Evolutionary conservation across 768 basidiomycete species (phyloP), one percentile per base, ranked within the genome.

Genomic region (Kwoniella europaea): DNA sequence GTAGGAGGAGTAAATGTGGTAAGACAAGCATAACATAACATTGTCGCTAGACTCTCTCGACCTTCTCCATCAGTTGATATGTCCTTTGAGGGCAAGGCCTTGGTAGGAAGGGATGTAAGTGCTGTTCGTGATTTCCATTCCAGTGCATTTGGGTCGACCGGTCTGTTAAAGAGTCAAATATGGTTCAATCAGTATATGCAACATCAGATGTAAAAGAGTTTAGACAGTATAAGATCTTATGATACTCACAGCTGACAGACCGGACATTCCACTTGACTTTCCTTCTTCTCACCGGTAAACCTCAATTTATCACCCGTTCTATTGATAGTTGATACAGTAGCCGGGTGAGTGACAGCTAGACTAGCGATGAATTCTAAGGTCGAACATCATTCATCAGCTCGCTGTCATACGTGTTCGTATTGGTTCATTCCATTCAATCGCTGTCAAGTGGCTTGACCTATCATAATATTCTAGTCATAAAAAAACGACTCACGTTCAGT

Each of bases 261-360:
- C 1, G 81, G 81, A 72, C 81, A 82, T 1, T 68, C 20, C 0
- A 53, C 62, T 2, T 61, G 57, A 13, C 63, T 12, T 42, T 67
- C 66, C 3, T 42, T 50, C 29, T 69, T 50, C 29, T 69, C 55
- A 5, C 81, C 79, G 10, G 76, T 63, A 68, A 82, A 83, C 18
- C 75, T 72, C 18, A 83, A 74, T 60, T 83, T 83, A 55, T 82
- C 81, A 2, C 82, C 82, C 6, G 82, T 83, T 42, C 80, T 69
- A 55, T 75, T 77, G 41, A 83, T 83, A 16, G 82, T 83, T 5
- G 82, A 83, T n/a, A 83, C 82, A 7, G 82, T 83, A 5, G 79
- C 73, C 4, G 82, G 82, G 68, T 83, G 82, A 10, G 79, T 78
- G 4, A 76, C 77, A 41, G 71, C 74, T 15, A 83, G 67, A 35